A percentile compares a stretch with the other conserved stretches of the same genome.
These are phyloP conservation scores for Colletotrichum karsti DNA, from an alignment of 2,329 filamentous ascomycete genomes.

Conservation along the genomic window DNA sequence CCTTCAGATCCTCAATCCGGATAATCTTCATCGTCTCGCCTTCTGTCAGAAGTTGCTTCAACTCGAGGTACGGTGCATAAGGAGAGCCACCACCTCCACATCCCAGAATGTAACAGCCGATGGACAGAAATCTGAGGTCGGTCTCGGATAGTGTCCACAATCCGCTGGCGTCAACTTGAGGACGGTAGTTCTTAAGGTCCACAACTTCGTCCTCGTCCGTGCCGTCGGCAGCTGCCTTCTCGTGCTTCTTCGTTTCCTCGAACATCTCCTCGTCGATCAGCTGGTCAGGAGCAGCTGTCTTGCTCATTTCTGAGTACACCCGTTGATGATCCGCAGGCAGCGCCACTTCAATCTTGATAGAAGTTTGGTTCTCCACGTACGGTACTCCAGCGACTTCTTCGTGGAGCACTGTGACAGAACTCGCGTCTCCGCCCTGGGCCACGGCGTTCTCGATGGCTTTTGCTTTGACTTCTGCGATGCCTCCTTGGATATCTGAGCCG, in stretches of 20 bases:
- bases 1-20: slow-evolving; percentile 30
- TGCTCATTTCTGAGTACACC: slow-evolving; percentile 23
- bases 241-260: slow-evolving; percentile 21
- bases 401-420: slow-evolving; percentile 30
- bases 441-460: slow-evolving; percentile 30
- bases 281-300: slow-evolving; percentile 4
- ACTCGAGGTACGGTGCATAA: slow-evolving; percentile 32
- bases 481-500: slow-evolving; percentile 25
- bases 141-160: slow-evolving; percentile 33
- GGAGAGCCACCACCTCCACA: slow-evolving; percentile 35
- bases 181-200: slow-evolving; percentile 20
- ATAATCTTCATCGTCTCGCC: slow-evolving; percentile 32
- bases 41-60: slow-evolving; percentile 29
- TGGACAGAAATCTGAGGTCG: slow-evolving; percentile 33
- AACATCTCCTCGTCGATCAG: slow-evolving; percentile 22
- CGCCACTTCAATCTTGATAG: slow-evolving; percentile 33
- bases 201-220: not conserved
- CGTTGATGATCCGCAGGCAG: slow-evolving; percentile 29
- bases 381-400: slow-evolving; percentile 33
- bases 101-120: slow-evolving; percentile 35
- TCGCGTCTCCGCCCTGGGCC: slow-evolving; percentile 29
- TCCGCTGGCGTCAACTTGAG: slow-evolving; percentile 13
- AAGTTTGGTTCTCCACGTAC: slow-evolving; percentile 33
- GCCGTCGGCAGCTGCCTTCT: not conserved
- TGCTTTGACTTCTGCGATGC: slow-evolving; percentile 27